Conservation (phyloP, 2,329 filamentous ascomycete genomes). For the Mycogone perniciosa region DNA sequence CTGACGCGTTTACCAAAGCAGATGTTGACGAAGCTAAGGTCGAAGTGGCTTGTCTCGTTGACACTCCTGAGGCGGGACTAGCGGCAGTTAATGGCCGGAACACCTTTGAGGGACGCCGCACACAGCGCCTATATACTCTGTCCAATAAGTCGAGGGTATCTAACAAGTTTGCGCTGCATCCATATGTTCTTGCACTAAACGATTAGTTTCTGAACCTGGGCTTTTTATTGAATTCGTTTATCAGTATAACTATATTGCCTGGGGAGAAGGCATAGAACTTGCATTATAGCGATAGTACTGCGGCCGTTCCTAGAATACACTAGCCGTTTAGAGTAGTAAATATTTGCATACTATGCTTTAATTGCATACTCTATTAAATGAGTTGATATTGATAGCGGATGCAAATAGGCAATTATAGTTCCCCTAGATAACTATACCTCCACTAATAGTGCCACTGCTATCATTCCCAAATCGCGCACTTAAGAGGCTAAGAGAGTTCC, state of each 20-base stretch:
- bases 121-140: slow-evolving; percentile 32
- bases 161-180: slow-evolving; percentile 30
- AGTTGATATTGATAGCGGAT: background rate
- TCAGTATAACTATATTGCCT: slow-evolving; percentile 33
- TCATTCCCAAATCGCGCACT: slow-evolving; percentile 30
- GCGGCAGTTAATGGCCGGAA: slow-evolving; percentile 27
- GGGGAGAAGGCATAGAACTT: slow-evolving; percentile 32
- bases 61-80: slow-evolving; percentile 18
- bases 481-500: slow-evolving; percentile 25
- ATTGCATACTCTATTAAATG: background rate
- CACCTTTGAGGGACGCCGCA: slow-evolving; percentile 31
- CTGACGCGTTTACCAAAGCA: slow-evolving; percentile 23
- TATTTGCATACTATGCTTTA: background rate
- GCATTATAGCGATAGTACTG: slow-evolving; percentile 27
- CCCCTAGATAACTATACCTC: slow-evolving; percentile 27
- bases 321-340: slow-evolving; percentile 27
- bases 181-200: slow-evolving; percentile 31
- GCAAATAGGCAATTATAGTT: slow-evolving; percentile 21
- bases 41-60: slow-evolving; percentile 20
- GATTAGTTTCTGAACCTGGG: slow-evolving; percentile 34
- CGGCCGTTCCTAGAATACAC: slow-evolving; percentile 28
- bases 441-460: slow-evolving; percentile 29
- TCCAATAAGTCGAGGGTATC: slow-evolving; percentile 33
- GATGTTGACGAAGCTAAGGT: slow-evolving; percentile 23
- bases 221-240: slow-evolving; percentile 28